Base-by-base conservation (phyloP, 768 basidiomycete species). In the Infundibulicybe gibba region DNA sequence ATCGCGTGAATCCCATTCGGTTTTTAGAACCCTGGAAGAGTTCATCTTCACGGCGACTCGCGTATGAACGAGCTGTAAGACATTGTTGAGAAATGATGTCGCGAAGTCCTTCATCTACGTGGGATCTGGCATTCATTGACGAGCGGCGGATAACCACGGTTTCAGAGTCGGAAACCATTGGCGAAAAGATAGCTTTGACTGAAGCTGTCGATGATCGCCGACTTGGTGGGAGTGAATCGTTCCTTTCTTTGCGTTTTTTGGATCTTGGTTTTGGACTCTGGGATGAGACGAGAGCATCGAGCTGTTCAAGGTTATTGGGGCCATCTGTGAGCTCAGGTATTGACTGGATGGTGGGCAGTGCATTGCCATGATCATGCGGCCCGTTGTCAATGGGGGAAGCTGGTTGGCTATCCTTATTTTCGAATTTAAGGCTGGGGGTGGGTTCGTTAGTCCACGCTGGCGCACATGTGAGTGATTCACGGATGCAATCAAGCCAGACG, bases 61-160 rank as follows among this genome's bases (percentile, higher is more conserved):
- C 84, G 44, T 85, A 75, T 40, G 75, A 77, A 37, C 94, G 79
- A 13, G 85, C 87, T 2, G 78, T 74, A 20, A 85, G 64, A 52
- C 87, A 87, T 17, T 73, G 71, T 49, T 85, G 81, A 10, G 91
- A 93, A 54, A 87, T 81, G 48, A 97, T 81, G 57, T 95, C 94
- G 40, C 78, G 74, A 14, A 97, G 68, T 10, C 82, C 83, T 38
- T 85, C 79, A 56, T 95, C 93, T 43, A 91, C 82, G 34, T 80
- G 77, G 21, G 75, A 71, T 40, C 90, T 83, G 31, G 82, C 80
- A 35, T 77, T 67, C 9, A 79, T 68, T 14, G 87, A 82, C 13
- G 81, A 77, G 13, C 90, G 84, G 32, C 81, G 77, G 45, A 88
- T 77, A 53, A 85, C 72, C 34, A 87, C 76, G 3, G 79, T 76